A percentile compares a stretch with the other conserved stretches of the same genome.
Conservation (phyloP, 2,329 filamentous ascomycete genomes). For the Stagonosporopsis chrysanthemi region DNA sequence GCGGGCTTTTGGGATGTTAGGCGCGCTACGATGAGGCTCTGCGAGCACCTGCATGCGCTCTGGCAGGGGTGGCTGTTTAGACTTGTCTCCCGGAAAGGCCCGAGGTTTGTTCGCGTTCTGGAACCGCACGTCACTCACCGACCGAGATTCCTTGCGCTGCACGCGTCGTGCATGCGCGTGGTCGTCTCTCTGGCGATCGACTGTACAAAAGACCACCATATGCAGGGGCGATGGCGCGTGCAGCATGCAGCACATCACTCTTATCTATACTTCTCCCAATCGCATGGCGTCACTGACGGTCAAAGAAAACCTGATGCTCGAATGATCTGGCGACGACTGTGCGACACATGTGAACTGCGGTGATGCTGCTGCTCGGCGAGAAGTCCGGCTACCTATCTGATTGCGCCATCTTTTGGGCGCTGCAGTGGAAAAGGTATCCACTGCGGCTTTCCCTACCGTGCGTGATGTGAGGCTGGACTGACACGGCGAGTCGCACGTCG, state of each 20-base stretch:
- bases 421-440: conserved; percentile 14
- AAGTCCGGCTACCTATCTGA: conserved; percentile 6
- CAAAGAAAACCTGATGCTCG: conserved; percentile 10
- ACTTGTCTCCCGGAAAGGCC: conserved; percentile 16
- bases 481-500: conserved; percentile 15
- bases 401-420: conserved; percentile 13
- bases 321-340: conserved; percentile 9
- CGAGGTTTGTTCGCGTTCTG: conserved; percentile 13
- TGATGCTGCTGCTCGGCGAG: conserved; percentile 8
- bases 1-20: conserved; percentile 5
- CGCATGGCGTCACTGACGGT: conserved; percentile 12
- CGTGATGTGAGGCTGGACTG: conserved; percentile 19
- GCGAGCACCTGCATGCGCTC: conserved; percentile 17
- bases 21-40: conserved; percentile 20
- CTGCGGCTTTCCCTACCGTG: conserved; percentile 15
- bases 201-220: conserved; percentile 11
- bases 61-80: conserved; percentile 8
- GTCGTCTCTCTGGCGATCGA: neutral
- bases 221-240: conserved; percentile 13
- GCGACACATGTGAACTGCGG: neutral
- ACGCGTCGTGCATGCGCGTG: conserved; percentile 12
- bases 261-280: conserved; percentile 16
- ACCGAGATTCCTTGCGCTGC: conserved; percentile 15
- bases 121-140: conserved; percentile 11
- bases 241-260: neutral